These are phyloP conservation scores for Rhizopogon vesiculosus DNA, from an alignment of 768 basidiomycete species.

Conservation along the genomic window DNA sequence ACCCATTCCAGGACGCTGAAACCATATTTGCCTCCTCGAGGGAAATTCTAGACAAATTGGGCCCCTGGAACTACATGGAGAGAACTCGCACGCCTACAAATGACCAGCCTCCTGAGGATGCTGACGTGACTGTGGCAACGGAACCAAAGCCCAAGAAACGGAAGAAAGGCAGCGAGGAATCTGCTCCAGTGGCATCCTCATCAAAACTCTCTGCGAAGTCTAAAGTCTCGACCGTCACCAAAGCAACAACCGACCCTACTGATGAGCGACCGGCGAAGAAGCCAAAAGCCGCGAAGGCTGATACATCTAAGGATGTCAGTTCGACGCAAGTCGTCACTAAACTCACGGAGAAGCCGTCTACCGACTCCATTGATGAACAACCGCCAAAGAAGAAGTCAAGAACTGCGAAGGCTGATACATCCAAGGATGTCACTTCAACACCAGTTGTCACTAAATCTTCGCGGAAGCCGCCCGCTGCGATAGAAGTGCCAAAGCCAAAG, in stretches of 20 bases:
- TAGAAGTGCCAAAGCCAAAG: background rate
- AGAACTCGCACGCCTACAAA: slow-evolving; percentile 10
- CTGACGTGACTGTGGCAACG: background rate
- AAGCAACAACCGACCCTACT: background rate
- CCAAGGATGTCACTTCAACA: slow-evolving; percentile 3
- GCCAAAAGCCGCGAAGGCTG: background rate
- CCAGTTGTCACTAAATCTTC: background rate
- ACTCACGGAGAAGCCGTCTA: slow-evolving; percentile 3
- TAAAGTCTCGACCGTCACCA: background rate
- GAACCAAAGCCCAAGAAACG: slow-evolving; percentile 7
- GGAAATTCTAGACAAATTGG: background rate
- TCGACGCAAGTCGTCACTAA: background rate
- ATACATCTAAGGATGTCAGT: background rate
- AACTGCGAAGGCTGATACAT: slow-evolving; percentile 7
- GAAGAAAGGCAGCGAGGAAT: background rate
- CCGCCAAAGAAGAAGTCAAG: background rate
- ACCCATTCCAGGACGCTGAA: background rate
- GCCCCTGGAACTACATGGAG: no score
- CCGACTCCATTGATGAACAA: no score
- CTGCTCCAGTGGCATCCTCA: background rate
- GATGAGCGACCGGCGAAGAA: slow-evolving; percentile 7
- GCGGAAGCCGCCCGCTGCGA: background rate
- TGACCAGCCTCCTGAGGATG: background rate
- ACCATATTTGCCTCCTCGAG: background rate
- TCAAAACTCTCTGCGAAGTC: slow-evolving; percentile 2